Conservation (phyloP, 1,139 yeast species). For the Chernovozyma sophiae-reginae region DNA sequence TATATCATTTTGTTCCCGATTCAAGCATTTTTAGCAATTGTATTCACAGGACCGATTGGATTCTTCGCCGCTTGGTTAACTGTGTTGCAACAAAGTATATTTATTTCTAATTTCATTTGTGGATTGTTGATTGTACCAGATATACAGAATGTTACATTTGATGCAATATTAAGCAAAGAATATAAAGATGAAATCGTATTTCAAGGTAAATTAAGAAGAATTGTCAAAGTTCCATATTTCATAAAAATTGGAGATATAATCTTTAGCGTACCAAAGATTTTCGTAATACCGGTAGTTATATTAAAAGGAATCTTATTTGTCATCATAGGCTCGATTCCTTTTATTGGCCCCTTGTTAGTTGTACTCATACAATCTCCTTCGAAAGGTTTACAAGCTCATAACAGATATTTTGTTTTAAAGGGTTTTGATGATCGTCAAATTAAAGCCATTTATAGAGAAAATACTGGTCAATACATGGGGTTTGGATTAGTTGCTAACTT, state of each 20-base stretch:
- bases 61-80: constrained; percentile 51
- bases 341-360: constrained; percentile 57
- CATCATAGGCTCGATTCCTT: constrained; percentile 50
- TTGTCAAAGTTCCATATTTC: constrained; percentile 29
- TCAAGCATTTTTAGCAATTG: constrained; percentile 40
- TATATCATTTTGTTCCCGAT: constrained; percentile 44
- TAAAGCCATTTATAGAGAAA: constrained; percentile 21
- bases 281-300: constrained; percentile 22
- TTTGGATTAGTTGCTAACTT: constrained; percentile 60
- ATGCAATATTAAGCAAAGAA: constrained; percentile 49
- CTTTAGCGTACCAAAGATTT: constrained; percentile 21
- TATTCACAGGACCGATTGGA: constrained; percentile 56
- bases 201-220: constrained; percentile 38
- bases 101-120: constrained; percentile 47
- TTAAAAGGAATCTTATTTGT: constrained; percentile 27
- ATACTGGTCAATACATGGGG: constrained; percentile 33
- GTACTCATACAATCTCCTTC: constrained; percentile 55
- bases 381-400: constrained; percentile 53
- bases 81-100: constrained; percentile 48
- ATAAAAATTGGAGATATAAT: constrained; percentile 22
- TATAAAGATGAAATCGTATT: constrained; percentile 48
- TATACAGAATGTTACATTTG: constrained; percentile 54
- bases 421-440: constrained; percentile 45
- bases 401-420: constrained; percentile 58
- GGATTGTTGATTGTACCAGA: constrained; percentile 52